Base-by-base conservation (phyloP, 441 rosid species). In the Jatropha podagrica region DNA sequence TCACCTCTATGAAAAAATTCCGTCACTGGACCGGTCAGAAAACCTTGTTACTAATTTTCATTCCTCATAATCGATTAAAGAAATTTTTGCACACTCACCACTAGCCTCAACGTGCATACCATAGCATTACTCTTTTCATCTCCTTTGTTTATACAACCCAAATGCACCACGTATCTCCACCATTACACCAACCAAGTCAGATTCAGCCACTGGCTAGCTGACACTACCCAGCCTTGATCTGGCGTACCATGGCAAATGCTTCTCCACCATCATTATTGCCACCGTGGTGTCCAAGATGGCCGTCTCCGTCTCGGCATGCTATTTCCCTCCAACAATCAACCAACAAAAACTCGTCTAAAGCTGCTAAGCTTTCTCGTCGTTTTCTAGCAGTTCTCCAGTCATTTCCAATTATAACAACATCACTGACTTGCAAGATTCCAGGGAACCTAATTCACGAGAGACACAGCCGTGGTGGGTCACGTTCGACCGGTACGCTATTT, bases 401-500 rank as follows among this genome's bases (percentile, higher is more conserved):
- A 0, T 87, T 94, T n/a, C 97, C 98, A 0, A 92, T 94, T 75
- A 90, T 90, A 64, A 77, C 87, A 0, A 90, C 96, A 0, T 2
- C 32, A 32, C 32, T 32, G 32, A 55, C 76, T 67, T 95, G 97
- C 78, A 89, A 87, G 73, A 83, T 90, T 76, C 76, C 72, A 42
- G 85, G 89, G 9, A 82, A 67, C 65, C 79, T 88, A 1, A 76
- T 78, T 58, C 83, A 82, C 11, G 94, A 88, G 59, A 79, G 81
- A 49, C 88, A 91, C 77, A 80, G 90, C 56, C 92, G 88, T 23
- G 95, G 95, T 2, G 96, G 97, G 75, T 88, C 90, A 14, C 88
- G 94, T 10, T 86, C 90, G 81, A 86, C 92, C 0, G 97, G 98
- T 1, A 93, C 96, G 63, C 74, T 95, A 1, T 93, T 88, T 0